Conservation (phyloP, 1,284 basidiomycete species). For the Stereum hirsutum region DNA sequence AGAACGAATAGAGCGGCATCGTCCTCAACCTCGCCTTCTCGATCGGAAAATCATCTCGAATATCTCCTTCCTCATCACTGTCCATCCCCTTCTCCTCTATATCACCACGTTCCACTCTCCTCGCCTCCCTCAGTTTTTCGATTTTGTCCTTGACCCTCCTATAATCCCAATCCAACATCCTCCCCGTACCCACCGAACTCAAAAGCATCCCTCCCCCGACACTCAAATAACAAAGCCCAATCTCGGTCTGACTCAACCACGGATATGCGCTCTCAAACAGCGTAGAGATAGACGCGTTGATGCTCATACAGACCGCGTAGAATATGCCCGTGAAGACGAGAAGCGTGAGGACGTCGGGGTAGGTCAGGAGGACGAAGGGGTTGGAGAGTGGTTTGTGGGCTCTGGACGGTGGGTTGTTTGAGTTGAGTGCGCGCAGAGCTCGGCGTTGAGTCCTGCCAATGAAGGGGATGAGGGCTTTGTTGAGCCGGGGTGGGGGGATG, state of each 20-base stretch:
- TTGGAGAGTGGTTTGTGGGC: constrained; percentile 34
- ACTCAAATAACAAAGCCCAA: constrained; percentile 64
- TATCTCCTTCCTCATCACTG: constrained; percentile 16
- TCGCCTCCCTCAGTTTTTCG: constrained; percentile 12
- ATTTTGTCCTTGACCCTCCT: constrained; percentile 24
- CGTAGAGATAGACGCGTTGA: constrained; percentile 56
- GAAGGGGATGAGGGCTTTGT: constrained; percentile 46
- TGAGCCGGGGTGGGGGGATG: constrained; percentile 33
- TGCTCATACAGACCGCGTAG: constrained; percentile 55
- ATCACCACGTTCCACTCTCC: no score
- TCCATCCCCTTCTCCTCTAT: constrained; percentile 14
- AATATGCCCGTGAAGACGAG: constrained; percentile 50
- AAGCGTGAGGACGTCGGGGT: constrained; percentile 50
- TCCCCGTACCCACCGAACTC: constrained; percentile 40
- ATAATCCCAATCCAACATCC: constrained; percentile 50
- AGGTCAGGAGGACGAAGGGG: constrained; percentile 48
- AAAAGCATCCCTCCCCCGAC: constrained; percentile 50
- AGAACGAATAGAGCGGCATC: constrained; percentile 29
- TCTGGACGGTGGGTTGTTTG: constrained; percentile 16
- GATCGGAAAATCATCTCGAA: constrained; percentile 41
- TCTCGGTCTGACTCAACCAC: constrained; percentile 47
- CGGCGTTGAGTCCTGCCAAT: constrained; percentile 29
- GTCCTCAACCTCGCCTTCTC: constrained; percentile 43
- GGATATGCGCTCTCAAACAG: constrained; percentile 52
- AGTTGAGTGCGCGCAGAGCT: constrained; percentile 14